A percentile compares a stretch with the other conserved stretches of the same genome.
phyloP scores from a whole-genome alignment of 768 basidiomycete species.

The Omphalotus guepiniiformis region DNA sequence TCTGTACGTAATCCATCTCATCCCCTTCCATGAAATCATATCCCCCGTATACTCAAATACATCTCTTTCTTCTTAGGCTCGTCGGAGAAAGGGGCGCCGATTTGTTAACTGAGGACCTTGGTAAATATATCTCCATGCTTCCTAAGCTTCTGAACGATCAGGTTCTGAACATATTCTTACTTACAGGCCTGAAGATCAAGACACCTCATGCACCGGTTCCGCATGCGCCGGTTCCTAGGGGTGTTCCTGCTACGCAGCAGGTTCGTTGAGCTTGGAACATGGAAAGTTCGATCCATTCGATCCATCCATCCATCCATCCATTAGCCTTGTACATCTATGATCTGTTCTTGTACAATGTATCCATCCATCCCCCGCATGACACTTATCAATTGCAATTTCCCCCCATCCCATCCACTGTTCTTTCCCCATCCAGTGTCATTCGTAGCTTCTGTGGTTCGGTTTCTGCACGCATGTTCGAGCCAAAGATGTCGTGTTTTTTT shows the following conservation, averaged over 20 bases:
- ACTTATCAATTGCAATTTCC: too few relatives aligned
- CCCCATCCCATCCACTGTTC: too few relatives aligned
- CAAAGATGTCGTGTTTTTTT: too few relatives aligned
- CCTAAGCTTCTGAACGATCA: neutral
- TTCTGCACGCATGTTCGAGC: too few relatives aligned
- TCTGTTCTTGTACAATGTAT: too few relatives aligned
- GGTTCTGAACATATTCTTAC: constrained; percentile 1
- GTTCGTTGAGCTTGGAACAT: constrained; percentile 33
- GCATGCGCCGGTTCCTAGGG: constrained; percentile 57
- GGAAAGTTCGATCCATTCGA: too few relatives aligned
- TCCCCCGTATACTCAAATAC: too few relatives aligned
- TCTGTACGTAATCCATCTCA: constrained; percentile 21
- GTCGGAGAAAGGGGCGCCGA: constrained; percentile 69
- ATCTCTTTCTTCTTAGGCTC: constrained; percentile 21
- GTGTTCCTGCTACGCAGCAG: constrained; percentile 45
- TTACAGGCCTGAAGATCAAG: constrained; percentile 55
- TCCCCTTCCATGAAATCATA: neutral
- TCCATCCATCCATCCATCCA: too few relatives aligned
- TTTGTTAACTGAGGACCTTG: constrained; percentile 59
- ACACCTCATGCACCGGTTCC: constrained; percentile 65
- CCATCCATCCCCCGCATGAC: too few relatives aligned
- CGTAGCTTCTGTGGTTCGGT: too few relatives aligned
- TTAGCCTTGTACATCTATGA: too few relatives aligned
- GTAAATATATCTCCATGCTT: constrained; percentile 25
- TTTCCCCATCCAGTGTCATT: too few relatives aligned